Evolutionary conservation across 2,329 filamentous ascomycete species (phyloP).

Genomic region (Lachnellula subtilissima): DNA sequence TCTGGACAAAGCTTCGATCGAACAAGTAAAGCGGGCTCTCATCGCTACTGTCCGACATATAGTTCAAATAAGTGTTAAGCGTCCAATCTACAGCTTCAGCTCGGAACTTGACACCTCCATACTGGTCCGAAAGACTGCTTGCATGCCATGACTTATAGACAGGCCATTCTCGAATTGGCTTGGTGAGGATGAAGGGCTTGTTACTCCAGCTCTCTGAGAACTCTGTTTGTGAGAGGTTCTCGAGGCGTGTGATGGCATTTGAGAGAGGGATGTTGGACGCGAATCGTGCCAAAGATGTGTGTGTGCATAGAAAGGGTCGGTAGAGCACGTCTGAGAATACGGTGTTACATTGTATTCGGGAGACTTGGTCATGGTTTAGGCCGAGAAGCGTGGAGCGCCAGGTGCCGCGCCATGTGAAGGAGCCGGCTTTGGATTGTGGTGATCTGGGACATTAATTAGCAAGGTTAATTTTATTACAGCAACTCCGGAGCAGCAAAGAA

Average conservation of each 20-base stretch:
- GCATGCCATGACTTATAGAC: constrained; percentile 70
- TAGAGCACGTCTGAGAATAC: constrained; percentile 90
- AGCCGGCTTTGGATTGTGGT: constrained; percentile 24
- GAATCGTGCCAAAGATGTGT: constrained; percentile 64
- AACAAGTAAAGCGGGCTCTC: constrained; percentile 93
- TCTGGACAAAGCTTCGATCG: constrained; percentile 79
- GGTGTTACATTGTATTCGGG: constrained; percentile 64
- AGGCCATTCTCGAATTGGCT: constrained; percentile 77
- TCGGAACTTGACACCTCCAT: constrained; percentile 66
- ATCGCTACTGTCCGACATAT: constrained; percentile 74
- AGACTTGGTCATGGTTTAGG: constrained; percentile 46
- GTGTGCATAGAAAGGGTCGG: constrained; percentile 83
- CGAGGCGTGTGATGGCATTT: constrained; percentile 69
- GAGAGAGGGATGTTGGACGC: constrained; percentile 62
- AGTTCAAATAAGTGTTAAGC: constrained; percentile 72
- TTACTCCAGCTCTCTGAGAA: constrained; percentile 74
- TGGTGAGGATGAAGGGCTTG: constrained; percentile 80
- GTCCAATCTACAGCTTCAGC: constrained; percentile 95
- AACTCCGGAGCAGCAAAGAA: not conserved
- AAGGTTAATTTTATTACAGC: not conserved
- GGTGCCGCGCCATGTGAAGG: constrained; percentile 64
- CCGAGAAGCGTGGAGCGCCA: constrained; percentile 78
- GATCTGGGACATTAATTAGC: constrained; percentile 23
- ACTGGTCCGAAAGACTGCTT: constrained; percentile 58
- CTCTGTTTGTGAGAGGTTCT: constrained; percentile 64